These are phyloP conservation scores for Paxillus involutus DNA, from an alignment of 768 basidiomycete genomes.

Conservation along the genomic window DNA sequence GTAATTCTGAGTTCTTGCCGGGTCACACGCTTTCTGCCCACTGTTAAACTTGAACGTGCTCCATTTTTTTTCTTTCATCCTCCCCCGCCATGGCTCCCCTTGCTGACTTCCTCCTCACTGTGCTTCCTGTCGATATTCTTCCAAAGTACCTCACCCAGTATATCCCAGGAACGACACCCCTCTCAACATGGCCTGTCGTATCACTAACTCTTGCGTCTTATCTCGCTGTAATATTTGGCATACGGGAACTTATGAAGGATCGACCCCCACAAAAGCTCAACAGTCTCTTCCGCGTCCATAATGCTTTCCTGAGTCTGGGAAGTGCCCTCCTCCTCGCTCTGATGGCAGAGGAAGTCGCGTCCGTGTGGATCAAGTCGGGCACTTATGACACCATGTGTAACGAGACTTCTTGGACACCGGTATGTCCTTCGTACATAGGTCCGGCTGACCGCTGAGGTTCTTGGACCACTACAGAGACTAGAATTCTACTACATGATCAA, in stretches of 20 bases:
- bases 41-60: constrained; percentile 26
- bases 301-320: constrained; percentile 81
- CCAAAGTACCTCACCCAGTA: constrained; percentile 42
- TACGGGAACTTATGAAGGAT: constrained; percentile 82
- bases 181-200: constrained; percentile 67
- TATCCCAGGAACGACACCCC: constrained; percentile 55
- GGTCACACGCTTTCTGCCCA: constrained; percentile 31
- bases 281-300: constrained; percentile 85
- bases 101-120: constrained; percentile 66
- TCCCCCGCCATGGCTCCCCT: constrained; percentile 61
- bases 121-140: constrained; percentile 49
- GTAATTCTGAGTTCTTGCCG: too few relatives aligned
- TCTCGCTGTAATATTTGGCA: constrained; percentile 85
- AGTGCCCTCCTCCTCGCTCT: constrained; percentile 83
- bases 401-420: constrained; percentile 80
- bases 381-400: constrained; percentile 78
- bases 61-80: constrained; percentile 22
- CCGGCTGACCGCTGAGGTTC: constrained; percentile 1
- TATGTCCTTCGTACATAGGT: constrained; percentile 40
- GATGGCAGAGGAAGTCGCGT: constrained; percentile 90
- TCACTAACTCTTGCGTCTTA: constrained; percentile 70
- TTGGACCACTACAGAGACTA: constrained; percentile 54
- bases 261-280: constrained; percentile 74
- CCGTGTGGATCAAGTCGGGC: constrained; percentile 71
- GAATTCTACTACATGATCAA: constrained; percentile 99